Base-by-base conservation (phyloP, 2,329 filamentous ascomycete species). In the Albifimbria verrucaria region DNA sequence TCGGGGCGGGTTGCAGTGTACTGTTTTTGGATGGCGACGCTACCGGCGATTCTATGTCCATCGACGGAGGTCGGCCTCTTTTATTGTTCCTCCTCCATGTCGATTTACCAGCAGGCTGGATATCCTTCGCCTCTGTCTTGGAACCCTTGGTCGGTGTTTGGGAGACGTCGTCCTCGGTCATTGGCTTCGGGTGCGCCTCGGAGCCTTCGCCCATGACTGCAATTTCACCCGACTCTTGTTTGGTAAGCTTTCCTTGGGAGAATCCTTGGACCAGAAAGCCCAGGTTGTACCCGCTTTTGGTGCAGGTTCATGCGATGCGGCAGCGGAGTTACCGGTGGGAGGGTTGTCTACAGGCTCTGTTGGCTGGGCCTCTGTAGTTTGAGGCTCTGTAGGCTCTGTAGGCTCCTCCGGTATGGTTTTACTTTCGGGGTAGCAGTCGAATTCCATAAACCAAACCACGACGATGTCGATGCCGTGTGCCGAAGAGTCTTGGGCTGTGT, bases 241-340 rank as follows among this genome's bases (percentile, higher is more conserved):
- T 52, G 2, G 64, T 28, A 11, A 63, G 51, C 48, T 71, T 72
- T 1, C 65, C 3, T 70, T 73, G 7, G 72, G 66, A 2, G 76
- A 69, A 58, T 87, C 84, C 45, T 79, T 82, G 15, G 86, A 90
- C 89, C 89, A 93, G 59, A 93, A 92, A 0, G 87, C 89, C 89
- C 89, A 93, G 0, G 86, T 89, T 1, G 88, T 88, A 12, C 81
- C 82, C 18, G 77, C 74, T 17, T 78, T 73, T 5, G 77, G 77
- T n/a, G 69, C 63, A 2, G 71, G 62, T 9, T 65, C 62, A 52
- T 70, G 56, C 26, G 61, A 66, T 52, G 67, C 62, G 15, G 65
- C 51, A 9, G 65, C 52, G 71, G 64, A 2, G 72, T 72, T 58
- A 81, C 75, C 46, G 74, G 52, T n/a, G n/a, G n/a, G n/a, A n/a